Evolutionary conservation across 2,329 filamentous ascomycete species (phyloP), one percentile per base, ranked within the genome.

Genomic region (Pyrenophora seminiperda): DNA sequence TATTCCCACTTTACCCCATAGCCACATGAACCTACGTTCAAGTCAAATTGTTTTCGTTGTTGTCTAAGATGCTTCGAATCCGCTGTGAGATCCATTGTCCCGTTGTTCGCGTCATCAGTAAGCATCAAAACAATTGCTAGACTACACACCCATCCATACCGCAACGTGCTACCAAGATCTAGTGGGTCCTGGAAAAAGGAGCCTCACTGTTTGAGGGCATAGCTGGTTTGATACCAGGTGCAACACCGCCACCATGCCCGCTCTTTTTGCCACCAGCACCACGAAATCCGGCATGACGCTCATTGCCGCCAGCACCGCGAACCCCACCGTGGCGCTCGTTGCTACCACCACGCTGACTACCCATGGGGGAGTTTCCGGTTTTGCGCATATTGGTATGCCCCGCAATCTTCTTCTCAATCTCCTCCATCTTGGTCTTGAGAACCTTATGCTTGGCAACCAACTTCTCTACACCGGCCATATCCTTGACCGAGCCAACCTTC

Each of bases 351-450:
- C 29, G 36, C 37, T 24, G 9, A 5, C 37, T 38, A 11, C 10
- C 15, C 13, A 32, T 41, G 1, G 17, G 15, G 1, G 39, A 52
- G 3, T n/a, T 39, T 14, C 37, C 32, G 3, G 24, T 27, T 32
- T 46, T 46, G 7, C 38, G 38, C 7, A 31, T 19, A n/a, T n/a
- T n/a, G n/a, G n/a, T n/a, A 14, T 32, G 33, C 4, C 27, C 14
- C 4, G 9, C 22, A 2, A 43, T 33, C 1, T 38, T 54, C 19
- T 49, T 30, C 37, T 50, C 48, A 4, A 62, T 55, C 43, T 54
- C 42, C 4, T 39, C 47, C 7, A 62, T 45, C 6, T 47, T 47
- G 5, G 15, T 17, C 34, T 47, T 54, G 3, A 63, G 47, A 1
- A 17, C 17, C 4, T 48, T 29, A 6, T 59, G 29, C 13, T 54